Conservation (phyloP, 192 early-diverging fungal genomes). For the Backusella parvicylindrica region DNA sequence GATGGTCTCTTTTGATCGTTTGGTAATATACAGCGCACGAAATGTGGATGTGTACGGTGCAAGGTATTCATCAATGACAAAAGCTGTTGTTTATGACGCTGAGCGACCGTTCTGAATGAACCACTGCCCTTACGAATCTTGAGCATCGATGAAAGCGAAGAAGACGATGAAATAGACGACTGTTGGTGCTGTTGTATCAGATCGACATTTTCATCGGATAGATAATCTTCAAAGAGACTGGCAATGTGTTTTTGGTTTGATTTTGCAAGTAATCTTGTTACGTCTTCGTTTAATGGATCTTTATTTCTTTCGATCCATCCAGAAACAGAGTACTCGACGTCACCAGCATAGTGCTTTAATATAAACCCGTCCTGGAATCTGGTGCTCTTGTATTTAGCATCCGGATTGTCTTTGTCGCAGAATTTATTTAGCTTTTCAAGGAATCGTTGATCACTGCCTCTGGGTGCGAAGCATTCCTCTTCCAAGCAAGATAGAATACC, state of each 20-base stretch:
- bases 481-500: constrained; percentile 95
- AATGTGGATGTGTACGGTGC: constrained; percentile 91
- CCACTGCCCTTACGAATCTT: constrained; percentile 71
- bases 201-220: constrained; percentile 50
- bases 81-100: constrained; percentile 94
- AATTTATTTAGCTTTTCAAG: constrained; percentile 85
- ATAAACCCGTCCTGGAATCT: constrained; percentile 88
- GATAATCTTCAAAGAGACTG: constrained; percentile 79
- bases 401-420: constrained; percentile 78
- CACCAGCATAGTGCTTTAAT: constrained; percentile 91
- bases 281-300: constrained; percentile 92
- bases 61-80: constrained; percentile 85
- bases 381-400: constrained; percentile 79
- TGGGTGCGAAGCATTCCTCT: constrained; percentile 98
- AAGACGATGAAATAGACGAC: constrained; percentile 19
- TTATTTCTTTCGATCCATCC: constrained; percentile 99
- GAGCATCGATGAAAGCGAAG: constrained; percentile 22
- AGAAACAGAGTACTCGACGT: constrained; percentile 86
- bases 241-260: constrained; percentile 80
- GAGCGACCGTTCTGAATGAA: constrained; percentile 89
- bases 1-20: constrained; percentile 89
- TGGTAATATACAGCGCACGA: constrained; percentile 97
- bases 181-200: constrained; percentile 1
- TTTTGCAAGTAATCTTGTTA: constrained; percentile 80
- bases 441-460: constrained; percentile 93